Evolutionary conservation across 2,329 filamentous ascomycete species (phyloP).

Genomic region (Fusarium odoratissimum): DNA sequence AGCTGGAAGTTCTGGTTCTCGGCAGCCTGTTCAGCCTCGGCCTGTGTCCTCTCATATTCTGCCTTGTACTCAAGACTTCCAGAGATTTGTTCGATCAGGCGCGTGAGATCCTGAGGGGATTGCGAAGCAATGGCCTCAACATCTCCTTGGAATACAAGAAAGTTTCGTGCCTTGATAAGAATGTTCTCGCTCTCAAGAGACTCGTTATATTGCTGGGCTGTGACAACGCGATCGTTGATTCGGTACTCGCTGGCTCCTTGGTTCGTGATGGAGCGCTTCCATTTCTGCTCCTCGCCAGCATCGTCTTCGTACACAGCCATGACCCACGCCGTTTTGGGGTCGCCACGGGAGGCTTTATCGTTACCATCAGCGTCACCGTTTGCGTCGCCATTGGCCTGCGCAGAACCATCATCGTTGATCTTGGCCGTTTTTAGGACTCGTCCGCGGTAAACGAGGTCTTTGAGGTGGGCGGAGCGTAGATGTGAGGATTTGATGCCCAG

Average conservation of each 20-base stretch:
- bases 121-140: slow-evolving; percentile 97
- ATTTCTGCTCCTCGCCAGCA: slow-evolving; percentile 91
- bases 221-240: slow-evolving; percentile 92
- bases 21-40: slow-evolving; percentile 84
- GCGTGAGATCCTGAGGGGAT: slow-evolving; percentile 91
- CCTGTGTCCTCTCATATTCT: slow-evolving; percentile 92
- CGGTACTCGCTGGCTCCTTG: slow-evolving; percentile 93
- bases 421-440: slow-evolving; percentile 92
- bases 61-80: slow-evolving; percentile 94
- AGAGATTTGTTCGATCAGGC: slow-evolving; percentile 96
- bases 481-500: slow-evolving; percentile 99
- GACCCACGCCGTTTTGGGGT: slow-evolving; percentile 96
- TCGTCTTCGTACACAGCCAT: slow-evolving; percentile 99
- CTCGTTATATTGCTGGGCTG: slow-evolving; percentile 92
- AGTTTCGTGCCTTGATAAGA: slow-evolving; percentile 96
- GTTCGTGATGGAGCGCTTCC: slow-evolving; percentile 94
- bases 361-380: slow-evolving; percentile 72
- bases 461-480: slow-evolving; percentile 90
- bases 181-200: slow-evolving; percentile 94
- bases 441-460: slow-evolving; percentile 95
- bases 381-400: slow-evolving; percentile 68
- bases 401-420: slow-evolving; percentile 91
- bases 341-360: slow-evolving; percentile 75
- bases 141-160: slow-evolving; percentile 97
- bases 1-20: slow-evolving; percentile 92